Evolutionary conservation across 1,284 basidiomycete genomes (phyloP), one percentile per base, ranked within the genome.

Genomic region (Rhodotorula sp.): DNA sequence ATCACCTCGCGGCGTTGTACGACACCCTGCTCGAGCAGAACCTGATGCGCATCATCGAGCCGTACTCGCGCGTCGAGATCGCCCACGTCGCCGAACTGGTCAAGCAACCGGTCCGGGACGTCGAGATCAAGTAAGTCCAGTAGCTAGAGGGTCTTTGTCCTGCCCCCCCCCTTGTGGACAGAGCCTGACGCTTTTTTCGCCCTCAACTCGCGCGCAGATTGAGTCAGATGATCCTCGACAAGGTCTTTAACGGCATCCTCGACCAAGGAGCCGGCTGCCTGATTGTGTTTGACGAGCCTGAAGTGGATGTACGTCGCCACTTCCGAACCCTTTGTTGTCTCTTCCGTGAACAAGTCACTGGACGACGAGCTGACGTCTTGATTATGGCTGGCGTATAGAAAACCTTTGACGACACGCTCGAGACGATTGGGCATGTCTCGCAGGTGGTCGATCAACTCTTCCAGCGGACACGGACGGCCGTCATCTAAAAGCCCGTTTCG

Each of bases 211-310:
- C 58, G 15, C 43, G 52, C 75, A 94, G 92, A 80, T 83, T 99
- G 64, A 93, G 91, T 62, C 96, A 98, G 81, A 98, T 99, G 96
- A 98, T 99, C 75, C 84, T 99, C 57, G 96, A 99, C 82, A 95
- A 96, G 79, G 88, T 95, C 1, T 88, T 99, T 79, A 87, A 93
- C 76, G 96, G 96, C 10, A 94, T 98, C 5, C 84, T 99, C 31
- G 96, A 98, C 80, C 96, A 98, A 81, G 94, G 93, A 26, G 87
- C 91, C 1, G 95, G 95, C 0, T 97, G 94, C 79, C 83, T 98
- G 62, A 85, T 97, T 63, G 89, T 98, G 26, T 97, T 91, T 78
- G 93, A 97, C 70, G 85, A 92, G 80, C 87, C 88, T 0, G 89
- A 91, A 78, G 87, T 88, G 15, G 93, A 97, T 81, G 81, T 80